These are phyloP conservation scores for Trichocomaceae sp. DNA, from an alignment of 2,329 filamentous ascomycete genomes.

Conservation along the genomic window DNA sequence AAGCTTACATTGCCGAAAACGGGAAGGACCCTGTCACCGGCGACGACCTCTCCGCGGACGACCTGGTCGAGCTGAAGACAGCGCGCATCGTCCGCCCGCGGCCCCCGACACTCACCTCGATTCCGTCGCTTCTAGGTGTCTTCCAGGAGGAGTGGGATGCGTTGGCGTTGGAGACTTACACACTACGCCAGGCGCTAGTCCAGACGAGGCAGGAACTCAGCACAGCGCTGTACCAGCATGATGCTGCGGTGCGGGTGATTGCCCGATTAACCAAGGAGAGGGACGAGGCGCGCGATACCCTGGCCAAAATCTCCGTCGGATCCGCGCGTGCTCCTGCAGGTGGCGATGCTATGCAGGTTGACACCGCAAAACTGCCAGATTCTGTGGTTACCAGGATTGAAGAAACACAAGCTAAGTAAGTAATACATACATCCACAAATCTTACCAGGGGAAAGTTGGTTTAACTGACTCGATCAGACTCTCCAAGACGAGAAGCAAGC, in stretches of 20 bases:
- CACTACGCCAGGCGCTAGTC: conserved; percentile 77
- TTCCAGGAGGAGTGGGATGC: conserved; percentile 99
- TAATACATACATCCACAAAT: conserved; percentile 39
- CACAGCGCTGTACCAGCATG: conserved; percentile 90
- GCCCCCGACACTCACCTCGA: conserved; percentile 89
- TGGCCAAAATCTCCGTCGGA: conserved; percentile 76
- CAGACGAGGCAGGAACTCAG: conserved; percentile 91
- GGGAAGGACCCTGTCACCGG: conserved; percentile 87
- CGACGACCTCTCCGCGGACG: conserved; percentile 73
- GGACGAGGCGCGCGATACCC: conserved; percentile 82
- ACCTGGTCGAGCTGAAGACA: conserved; percentile 81
- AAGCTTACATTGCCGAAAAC: conserved; percentile 89
- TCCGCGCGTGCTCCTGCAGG: conserved; percentile 45
- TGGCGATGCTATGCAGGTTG: conserved; percentile 89
- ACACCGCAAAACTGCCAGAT: conserved; percentile 69
- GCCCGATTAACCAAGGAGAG: conserved; percentile 83
- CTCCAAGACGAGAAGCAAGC: conserved; percentile 83
- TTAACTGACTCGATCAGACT: conserved; percentile 50
- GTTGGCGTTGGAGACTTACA: conserved; percentile 83
- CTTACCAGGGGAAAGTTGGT: neutral
- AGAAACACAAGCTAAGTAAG: conserved; percentile 72
- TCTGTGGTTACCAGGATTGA: conserved; percentile 67
- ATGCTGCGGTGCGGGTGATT: conserved; percentile 93
- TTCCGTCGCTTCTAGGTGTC: conserved; percentile 84
- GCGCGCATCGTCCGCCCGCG: conserved; percentile 78